Evolutionary conservation across 208 protist species (phyloP).

Genomic region (Leishmania braziliensis): DNA sequence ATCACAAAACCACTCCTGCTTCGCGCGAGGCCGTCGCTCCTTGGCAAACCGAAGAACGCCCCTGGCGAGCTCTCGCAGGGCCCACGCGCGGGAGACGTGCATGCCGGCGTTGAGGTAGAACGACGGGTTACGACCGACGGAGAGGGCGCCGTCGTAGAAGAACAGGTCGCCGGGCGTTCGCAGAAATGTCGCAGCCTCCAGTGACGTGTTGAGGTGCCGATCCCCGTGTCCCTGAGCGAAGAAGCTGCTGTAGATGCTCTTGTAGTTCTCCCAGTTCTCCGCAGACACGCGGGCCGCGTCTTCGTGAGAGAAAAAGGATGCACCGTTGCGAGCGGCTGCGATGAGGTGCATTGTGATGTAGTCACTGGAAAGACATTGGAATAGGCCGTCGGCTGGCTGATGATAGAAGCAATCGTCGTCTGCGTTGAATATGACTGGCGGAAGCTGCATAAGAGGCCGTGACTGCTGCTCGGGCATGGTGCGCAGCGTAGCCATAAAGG

Average conservation of each 20-base stretch:
- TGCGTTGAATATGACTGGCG: conserved; percentile 36
- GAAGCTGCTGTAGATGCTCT: conserved; percentile 2
- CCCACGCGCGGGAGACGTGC: conserved; percentile 32
- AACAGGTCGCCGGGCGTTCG: conserved; percentile 1
- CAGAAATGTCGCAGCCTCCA: neutral
- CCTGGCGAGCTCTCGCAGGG: conserved; percentile 9
- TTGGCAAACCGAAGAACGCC: neutral
- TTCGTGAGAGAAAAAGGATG: neutral
- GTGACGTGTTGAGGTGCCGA: neutral
- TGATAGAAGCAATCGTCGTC: conserved; percentile 29
- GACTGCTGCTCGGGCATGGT: too few relatives aligned
- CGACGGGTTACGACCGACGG: conserved; percentile 11
- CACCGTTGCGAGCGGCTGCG: conserved; percentile 6
- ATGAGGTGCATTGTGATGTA: conserved; percentile 15
- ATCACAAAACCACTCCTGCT: conserved; percentile 28
- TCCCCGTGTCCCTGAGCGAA: neutral
- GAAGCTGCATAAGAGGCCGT: conserved; percentile 21
- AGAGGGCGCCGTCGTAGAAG: conserved; percentile 15
- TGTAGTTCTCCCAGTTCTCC: neutral
- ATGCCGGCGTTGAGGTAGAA: conserved; percentile 32
- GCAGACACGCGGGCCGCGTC: neutral
- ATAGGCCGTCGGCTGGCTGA: conserved; percentile 4
- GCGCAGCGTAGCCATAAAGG: conserved; percentile 23
- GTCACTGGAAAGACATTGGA: conserved; percentile 13
- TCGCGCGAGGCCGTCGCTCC: neutral